Conservation (phyloP, 2,329 filamentous ascomycete genomes). For the Hypoxylon sp. region DNA sequence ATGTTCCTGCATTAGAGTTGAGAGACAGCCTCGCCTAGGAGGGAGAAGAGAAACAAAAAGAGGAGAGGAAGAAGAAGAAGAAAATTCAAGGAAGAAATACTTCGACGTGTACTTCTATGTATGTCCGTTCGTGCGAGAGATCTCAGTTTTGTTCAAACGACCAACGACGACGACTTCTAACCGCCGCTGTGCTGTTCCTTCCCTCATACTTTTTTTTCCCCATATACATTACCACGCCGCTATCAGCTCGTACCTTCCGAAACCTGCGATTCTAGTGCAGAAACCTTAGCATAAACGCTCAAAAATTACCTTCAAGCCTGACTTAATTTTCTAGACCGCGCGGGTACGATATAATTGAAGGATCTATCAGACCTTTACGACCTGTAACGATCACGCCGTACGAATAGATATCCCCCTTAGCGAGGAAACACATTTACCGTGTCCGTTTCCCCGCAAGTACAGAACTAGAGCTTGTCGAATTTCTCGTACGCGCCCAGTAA, state of each 20-base stretch:
- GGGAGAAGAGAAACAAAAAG: conserved; percentile 32
- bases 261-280: conserved; percentile 29
- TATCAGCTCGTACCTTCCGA: conserved; percentile 32
- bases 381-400: conserved; percentile 45
- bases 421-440: conserved; percentile 34
- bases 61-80: conserved; percentile 20
- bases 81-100: conserved; percentile 22
- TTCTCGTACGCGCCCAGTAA: conserved; percentile 35
- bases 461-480: conserved; percentile 39
- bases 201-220: conserved; percentile 18
- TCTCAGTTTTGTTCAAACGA: conserved; percentile 45
- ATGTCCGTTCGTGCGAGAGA: conserved; percentile 41
- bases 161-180: conserved; percentile 45
- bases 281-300: conserved; percentile 24
- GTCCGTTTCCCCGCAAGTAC: conserved; percentile 34
- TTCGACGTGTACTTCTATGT: conserved; percentile 40
- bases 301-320: conserved; percentile 29
- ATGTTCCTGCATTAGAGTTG: conserved; percentile 52
- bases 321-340: conserved; percentile 33
- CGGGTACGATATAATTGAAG: conserved; percentile 43
- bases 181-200: conserved; percentile 31
- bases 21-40: conserved; percentile 40
- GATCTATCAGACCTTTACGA: conserved; percentile 46
- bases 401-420: conserved; percentile 23
- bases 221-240: conserved; percentile 32